These are phyloP conservation scores for Neofusicoccum cordaticola DNA, from an alignment of 2,329 filamentous ascomycete genomes.

Conservation along the genomic window DNA sequence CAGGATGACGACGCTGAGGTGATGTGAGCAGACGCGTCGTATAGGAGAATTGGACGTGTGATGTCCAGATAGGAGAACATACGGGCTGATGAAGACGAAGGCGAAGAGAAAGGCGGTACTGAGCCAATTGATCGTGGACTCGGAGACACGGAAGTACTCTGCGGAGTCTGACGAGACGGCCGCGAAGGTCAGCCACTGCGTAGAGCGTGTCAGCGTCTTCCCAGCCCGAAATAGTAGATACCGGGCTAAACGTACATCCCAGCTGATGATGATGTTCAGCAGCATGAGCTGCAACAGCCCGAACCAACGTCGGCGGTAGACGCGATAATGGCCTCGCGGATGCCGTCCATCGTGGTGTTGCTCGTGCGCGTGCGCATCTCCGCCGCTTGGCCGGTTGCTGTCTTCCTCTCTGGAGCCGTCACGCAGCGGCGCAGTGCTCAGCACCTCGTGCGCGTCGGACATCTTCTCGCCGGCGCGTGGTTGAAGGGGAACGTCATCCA, in stretches of 20 bases:
- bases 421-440: background rate
- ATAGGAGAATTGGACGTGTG: background rate
- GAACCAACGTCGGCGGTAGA: slow-evolving; percentile 87
- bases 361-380: background rate
- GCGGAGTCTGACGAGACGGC: slow-evolving; percentile 74
- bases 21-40: background rate
- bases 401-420: background rate
- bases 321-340: slow-evolving; percentile 33
- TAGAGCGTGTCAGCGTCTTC: slow-evolving; percentile 6
- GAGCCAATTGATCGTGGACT: slow-evolving; percentile 86
- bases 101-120: slow-evolving; percentile 84
- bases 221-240: background rate
- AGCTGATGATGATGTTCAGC: slow-evolving; percentile 89
- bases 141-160: slow-evolving; percentile 69
- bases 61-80: slow-evolving; percentile 27
- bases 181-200: slow-evolving; percentile 89
- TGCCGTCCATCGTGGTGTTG: background rate
- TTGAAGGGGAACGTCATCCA: background rate
- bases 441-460: background rate
- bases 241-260: slow-evolving; percentile 70
- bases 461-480: background rate
- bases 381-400: background rate
- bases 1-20: slow-evolving; percentile 59
- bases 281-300: slow-evolving; percentile 79
- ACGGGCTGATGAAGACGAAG: slow-evolving; percentile 71